A percentile compares a stretch with the other conserved stretches of the same genome.
Evolutionary conservation across 2,329 filamentous ascomycete species (phyloP).

Genomic region (Aspergillus novoparasiticus): DNA sequence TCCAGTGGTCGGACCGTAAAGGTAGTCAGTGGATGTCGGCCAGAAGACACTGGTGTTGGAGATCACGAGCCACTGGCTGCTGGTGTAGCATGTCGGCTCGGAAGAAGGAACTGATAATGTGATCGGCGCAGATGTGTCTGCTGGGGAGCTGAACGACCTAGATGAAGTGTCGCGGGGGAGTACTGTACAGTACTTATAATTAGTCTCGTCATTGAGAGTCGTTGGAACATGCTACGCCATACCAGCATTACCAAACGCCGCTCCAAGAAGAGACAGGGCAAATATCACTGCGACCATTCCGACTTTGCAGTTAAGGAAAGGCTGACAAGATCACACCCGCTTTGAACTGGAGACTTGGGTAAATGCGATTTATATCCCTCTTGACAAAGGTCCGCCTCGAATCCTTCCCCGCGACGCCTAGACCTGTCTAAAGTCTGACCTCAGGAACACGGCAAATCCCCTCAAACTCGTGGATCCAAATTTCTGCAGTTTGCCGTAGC

Average conservation of each 20-base stretch:
- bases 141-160: background rate
- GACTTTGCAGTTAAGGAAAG: background rate
- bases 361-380: background rate
- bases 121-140: background rate
- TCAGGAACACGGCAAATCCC: background rate
- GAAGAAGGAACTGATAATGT: background rate
- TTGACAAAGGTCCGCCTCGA: background rate
- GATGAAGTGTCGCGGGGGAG: background rate
- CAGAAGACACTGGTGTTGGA: slow-evolving; percentile 25
- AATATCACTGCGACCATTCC: background rate
- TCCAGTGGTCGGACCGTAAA: slow-evolving; percentile 26
- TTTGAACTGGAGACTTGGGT: too few species aligned
- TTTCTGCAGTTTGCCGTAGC: background rate
- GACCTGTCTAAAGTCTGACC: background rate
- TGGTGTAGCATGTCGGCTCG: slow-evolving; percentile 12
- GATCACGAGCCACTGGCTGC: slow-evolving; percentile 34
- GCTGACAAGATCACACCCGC: background rate
- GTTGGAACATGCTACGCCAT: background rate
- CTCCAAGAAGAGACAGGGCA: background rate
- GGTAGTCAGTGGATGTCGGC: slow-evolving; percentile 28
- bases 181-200: background rate
- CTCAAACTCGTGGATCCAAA: background rate
- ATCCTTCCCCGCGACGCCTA: background rate
- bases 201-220: background rate
- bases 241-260: background rate